Percentiles rank a stretch among this genome's conserved stretches.
phyloP scores from a whole-genome alignment of 495 filamentous ascomycete genomes.

The Penicillium taxi region DNA sequence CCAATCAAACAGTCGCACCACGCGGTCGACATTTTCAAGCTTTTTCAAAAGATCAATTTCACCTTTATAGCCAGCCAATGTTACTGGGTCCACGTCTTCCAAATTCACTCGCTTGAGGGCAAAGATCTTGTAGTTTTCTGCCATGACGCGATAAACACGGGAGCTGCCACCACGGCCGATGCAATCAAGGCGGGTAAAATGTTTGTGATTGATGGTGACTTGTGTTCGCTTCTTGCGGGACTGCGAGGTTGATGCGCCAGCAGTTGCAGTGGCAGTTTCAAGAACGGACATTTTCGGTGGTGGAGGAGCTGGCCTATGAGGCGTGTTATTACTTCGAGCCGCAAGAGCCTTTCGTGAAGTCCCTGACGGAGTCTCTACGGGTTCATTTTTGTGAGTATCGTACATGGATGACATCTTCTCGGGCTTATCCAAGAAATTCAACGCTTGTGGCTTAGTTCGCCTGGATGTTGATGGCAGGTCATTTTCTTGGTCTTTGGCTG shows the following conservation, averaged over 20 bases:
- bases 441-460: constrained; percentile 52
- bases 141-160: constrained; percentile 93
- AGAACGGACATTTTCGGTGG: constrained; percentile 94
- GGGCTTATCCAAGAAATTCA: constrained; percentile 50
- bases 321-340: constrained; percentile 71
- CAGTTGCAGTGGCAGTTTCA: constrained; percentile 80
- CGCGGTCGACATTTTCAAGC: constrained; percentile 74
- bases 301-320: constrained; percentile 68
- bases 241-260: constrained; percentile 66
- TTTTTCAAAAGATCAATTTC: constrained; percentile 89
- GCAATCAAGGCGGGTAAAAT: constrained; percentile 78
- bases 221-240: constrained; percentile 66
- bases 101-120: constrained; percentile 89
- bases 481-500: constrained; percentile 69
- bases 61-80: constrained; percentile 85
- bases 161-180: constrained; percentile 88
- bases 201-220: constrained; percentile 82
- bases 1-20: constrained; percentile 84
- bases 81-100: constrained; percentile 76
- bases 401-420: constrained; percentile 47
- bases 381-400: constrained; percentile 41
- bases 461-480: constrained; percentile 70
- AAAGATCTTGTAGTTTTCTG: constrained; percentile 90
- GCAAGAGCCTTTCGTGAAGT: constrained; percentile 64
- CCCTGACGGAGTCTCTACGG: constrained; percentile 31